Conservation (phyloP, 2,329 filamentous ascomycete species). For the Colletotrichum neosansevieriae region DNA sequence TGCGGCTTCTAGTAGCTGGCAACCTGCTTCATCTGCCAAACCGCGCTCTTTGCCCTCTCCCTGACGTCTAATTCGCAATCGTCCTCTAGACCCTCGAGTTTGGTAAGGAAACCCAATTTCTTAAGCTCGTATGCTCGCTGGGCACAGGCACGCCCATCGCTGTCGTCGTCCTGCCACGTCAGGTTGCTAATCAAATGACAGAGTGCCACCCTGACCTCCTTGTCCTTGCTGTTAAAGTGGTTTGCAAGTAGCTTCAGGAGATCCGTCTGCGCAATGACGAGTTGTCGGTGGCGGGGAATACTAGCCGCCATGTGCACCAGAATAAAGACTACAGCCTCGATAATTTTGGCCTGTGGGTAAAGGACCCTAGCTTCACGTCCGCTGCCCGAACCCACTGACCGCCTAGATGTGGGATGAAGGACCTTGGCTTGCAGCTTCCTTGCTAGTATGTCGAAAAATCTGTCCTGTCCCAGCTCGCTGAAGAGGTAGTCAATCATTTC, state of each 20-base stretch:
- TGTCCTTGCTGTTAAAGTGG: slow-evolving; percentile 79
- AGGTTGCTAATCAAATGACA: slow-evolving; percentile 90
- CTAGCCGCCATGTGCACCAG: slow-evolving; percentile 91
- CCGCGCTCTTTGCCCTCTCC: slow-evolving; percentile 84
- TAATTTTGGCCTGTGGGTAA: slow-evolving; percentile 74
- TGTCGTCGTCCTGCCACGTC: slow-evolving; percentile 81
- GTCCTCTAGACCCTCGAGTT: slow-evolving; percentile 71
- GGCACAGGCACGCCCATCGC: slow-evolving; percentile 73
- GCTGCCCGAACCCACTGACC: slow-evolving; percentile 44
- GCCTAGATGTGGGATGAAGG: slow-evolving; percentile 65
- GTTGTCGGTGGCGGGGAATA: slow-evolving; percentile 79
- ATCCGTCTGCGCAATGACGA: slow-evolving; percentile 81
- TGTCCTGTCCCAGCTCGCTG: slow-evolving; percentile 78
- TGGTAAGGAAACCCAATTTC: slow-evolving; percentile 77
- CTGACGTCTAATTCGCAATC: slow-evolving; percentile 86
- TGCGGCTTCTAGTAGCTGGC: slow-evolving; percentile 29
- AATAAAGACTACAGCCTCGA: slow-evolving; percentile 83
- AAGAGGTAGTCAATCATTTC: slow-evolving; percentile 91
- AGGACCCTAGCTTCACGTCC: slow-evolving; percentile 61
- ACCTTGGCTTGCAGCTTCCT: slow-evolving; percentile 78
- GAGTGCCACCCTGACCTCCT: slow-evolving; percentile 80
- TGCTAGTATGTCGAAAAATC: slow-evolving; percentile 83
- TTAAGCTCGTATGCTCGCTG: slow-evolving; percentile 77
- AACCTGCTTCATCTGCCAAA: slow-evolving; percentile 74
- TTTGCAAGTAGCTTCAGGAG: slow-evolving; percentile 79